Evolutionary conservation across 208 protist genomes (phyloP).

Genomic region (Acanthamoeba culbertsoni): DNA sequence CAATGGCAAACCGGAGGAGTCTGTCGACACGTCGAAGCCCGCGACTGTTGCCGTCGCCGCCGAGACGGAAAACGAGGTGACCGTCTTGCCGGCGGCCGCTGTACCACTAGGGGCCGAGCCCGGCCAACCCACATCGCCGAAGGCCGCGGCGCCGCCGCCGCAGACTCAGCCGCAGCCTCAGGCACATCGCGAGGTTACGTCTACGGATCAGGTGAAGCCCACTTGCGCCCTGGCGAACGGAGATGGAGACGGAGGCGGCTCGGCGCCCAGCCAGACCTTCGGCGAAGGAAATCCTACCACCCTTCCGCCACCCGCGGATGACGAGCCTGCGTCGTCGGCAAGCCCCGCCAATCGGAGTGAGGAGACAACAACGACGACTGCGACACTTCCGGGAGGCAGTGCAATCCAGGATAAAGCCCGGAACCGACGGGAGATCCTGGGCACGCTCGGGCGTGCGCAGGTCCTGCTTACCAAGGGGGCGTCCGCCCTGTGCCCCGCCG

Average conservation of each 20-base stretch:
- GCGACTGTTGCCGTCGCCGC: too few species aligned
- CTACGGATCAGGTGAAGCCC: too few species aligned
- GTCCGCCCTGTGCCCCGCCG: not conserved
- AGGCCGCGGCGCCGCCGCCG: not conserved
- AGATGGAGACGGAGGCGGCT: too few species aligned
- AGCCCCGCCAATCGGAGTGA: not conserved
- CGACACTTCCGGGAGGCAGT: not conserved
- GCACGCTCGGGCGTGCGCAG: not conserved
- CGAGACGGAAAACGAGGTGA: too few species aligned
- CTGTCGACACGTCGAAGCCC: not conserved
- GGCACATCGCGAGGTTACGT: too few species aligned
- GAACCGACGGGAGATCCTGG: not conserved
- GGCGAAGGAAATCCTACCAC: too few species aligned
- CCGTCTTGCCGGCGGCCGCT: too few species aligned
- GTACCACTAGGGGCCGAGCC: too few species aligned
- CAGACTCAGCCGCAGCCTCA: not conserved
- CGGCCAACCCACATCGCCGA: too few species aligned
- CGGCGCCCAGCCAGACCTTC: not conserved
- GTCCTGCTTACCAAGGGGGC: not conserved
- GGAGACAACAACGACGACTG: not conserved
- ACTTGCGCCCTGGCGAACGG: too few species aligned
- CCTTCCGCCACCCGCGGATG: too few species aligned
- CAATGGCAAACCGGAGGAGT: not conserved
- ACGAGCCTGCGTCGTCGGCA: not conserved
- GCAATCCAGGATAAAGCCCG: not conserved